These are phyloP conservation scores for Pichia ethanolica DNA, from an alignment of 805 yeast species.

Conservation along the genomic window DNA sequence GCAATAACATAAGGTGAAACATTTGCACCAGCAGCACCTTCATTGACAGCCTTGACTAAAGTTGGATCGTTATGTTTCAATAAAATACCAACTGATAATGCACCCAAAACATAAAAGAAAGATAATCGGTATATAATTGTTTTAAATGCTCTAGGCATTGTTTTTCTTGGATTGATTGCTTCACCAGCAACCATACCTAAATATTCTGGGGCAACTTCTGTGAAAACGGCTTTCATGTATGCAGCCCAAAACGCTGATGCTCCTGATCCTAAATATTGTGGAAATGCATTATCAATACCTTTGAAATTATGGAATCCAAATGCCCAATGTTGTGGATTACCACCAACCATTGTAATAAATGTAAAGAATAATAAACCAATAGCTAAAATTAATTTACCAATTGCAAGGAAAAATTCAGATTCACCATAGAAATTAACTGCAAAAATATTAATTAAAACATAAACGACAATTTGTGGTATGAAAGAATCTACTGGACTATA, in stretches of 20 bases:
- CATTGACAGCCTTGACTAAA: conserved; percentile 48
- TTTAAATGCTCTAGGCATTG: conserved; percentile 71
- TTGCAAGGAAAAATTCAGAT: conserved; percentile 69
- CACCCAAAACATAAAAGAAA: conserved; percentile 63
- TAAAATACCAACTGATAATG: conserved; percentile 70
- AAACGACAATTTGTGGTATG: conserved; percentile 55
- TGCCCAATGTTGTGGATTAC: conserved; percentile 61
- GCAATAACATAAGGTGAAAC: conserved; percentile 81
- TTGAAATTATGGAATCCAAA: conserved; percentile 24
- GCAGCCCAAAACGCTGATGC: conserved; percentile 63
- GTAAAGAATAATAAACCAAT: conserved; percentile 71
- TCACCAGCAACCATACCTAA: conserved; percentile 84
- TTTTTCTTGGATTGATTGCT: conserved; percentile 49
- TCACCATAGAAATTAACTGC: conserved; percentile 78
- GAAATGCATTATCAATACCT: conserved; percentile 36
- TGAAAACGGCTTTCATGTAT: conserved; percentile 63
- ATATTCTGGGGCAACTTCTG: conserved; percentile 78
- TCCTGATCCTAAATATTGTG: conserved; percentile 48
- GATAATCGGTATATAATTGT: conserved; percentile 65
- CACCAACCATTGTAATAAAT: conserved; percentile 79
- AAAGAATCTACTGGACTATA: conserved; percentile 66
- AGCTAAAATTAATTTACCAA: conserved; percentile 67
- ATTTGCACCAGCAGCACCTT: conserved; percentile 67
- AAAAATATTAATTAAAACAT: conserved; percentile 57
- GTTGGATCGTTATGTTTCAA: conserved; percentile 62